Base-by-base conservation (phyloP, 768 basidiomycete genomes). In the Phylloporus scabripes region DNA sequence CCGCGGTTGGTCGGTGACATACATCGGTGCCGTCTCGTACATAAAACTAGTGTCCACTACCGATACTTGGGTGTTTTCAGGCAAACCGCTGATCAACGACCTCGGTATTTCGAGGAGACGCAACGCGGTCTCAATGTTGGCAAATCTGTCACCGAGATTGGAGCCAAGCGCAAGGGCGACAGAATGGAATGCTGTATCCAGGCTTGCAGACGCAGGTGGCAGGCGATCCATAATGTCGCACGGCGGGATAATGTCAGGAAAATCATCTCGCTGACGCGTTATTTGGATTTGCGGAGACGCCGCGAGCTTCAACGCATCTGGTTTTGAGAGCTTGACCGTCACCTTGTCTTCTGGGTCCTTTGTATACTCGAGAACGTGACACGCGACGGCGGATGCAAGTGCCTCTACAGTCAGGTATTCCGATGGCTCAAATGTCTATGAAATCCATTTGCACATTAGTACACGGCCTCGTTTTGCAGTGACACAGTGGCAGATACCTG, bases 1-100 rank as follows among this genome's bases (percentile, higher is more conserved):
- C 29, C 74, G 70, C 11, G 85, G 87, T 64, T 99, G 95, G 49
- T 96, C 85, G 11, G 80, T 80, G 37, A 95, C 86, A 63, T 99
- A 98, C 96, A 99, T 98, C 0, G 96, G 92, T 10, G 84, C 76
- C 15, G 87, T 93, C 68, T 97, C 88, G 63, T 97, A 98, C 71
- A 97, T 63, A 68, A 92, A 89, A 61, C 91, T 92, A 1, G 91
- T 93, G 57, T 89, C 76, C 18, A 83, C 66, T 24, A 95, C 72
- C 14, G 60, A 60, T 2, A 75, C 64, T 23, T 56, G 56, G 0
- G 64, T 65, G 26, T 65, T 52, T 11, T 45, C 55, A 44, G 56
- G 49, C 0, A 62, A 37, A 28, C 56, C 57, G 1, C 20, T 17
- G 11, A 73, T 41, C 11, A 72, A 49, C 11, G 60, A 56, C 23